Conservation (phyloP, 208 protist species). For the Trypanosoma vivax region DNA sequence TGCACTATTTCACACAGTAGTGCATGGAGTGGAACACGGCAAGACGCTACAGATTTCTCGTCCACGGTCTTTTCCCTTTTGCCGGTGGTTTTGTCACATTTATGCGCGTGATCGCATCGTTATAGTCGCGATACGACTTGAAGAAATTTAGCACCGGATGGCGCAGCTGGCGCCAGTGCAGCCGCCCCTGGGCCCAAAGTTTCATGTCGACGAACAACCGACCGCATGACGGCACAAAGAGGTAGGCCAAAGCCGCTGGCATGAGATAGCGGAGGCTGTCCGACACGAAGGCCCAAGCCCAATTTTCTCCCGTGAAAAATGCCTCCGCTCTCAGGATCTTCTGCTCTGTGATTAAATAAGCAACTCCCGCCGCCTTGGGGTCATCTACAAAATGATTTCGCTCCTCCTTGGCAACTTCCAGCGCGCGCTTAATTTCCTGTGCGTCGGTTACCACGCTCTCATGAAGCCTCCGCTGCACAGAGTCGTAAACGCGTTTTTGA, state of each 20-base stretch:
- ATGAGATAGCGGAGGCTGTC: conserved; percentile 78
- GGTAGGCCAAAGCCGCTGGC: conserved; percentile 50
- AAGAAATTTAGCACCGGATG: conserved; percentile 87
- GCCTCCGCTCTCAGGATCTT: conserved; percentile 80
- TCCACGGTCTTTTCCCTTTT: conserved; percentile 69
- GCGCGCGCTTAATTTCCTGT: conserved; percentile 65
- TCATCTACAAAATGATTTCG: conserved; percentile 87
- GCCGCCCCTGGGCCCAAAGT: conserved; percentile 56
- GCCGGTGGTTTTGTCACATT: conserved; percentile 71
- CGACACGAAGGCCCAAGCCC: conserved; percentile 84
- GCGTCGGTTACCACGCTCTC: conserved; percentile 66
- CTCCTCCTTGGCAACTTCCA: conserved; percentile 39
- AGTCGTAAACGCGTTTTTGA: conserved; percentile 75
- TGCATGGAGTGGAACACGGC: background rate
- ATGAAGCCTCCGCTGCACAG: conserved; percentile 32
- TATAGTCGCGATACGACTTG: conserved; percentile 82
- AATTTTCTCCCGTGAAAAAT: conserved; percentile 83
- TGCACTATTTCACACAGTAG: background rate
- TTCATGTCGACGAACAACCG: conserved; percentile 57
- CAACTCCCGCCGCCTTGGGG: conserved; percentile 37
- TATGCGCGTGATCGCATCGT: conserved; percentile 62
- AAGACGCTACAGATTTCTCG: conserved; percentile 47
- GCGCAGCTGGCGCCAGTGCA: conserved; percentile 69
- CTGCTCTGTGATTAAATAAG: conserved; percentile 84
- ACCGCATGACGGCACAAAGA: conserved; percentile 73